These are phyloP conservation scores for Neopestalotiopsis sp. DNA, from an alignment of 2,329 filamentous ascomycete genomes.

Conservation along the genomic window DNA sequence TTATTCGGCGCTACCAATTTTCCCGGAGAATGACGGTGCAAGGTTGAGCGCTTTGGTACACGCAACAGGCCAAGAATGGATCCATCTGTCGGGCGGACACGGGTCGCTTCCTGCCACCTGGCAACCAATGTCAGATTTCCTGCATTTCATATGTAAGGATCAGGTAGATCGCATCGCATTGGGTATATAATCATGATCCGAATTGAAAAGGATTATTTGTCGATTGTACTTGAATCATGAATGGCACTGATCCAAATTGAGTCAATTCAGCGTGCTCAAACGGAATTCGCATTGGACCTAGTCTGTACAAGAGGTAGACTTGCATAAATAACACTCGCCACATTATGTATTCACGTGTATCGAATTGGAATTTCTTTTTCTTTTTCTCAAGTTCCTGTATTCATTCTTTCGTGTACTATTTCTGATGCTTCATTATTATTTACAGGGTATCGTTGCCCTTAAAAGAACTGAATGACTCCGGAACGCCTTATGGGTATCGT, in stretches of 20 bases:
- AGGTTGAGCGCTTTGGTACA: not conserved
- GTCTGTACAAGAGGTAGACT: no score
- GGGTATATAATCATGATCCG: not conserved
- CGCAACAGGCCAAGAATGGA: not conserved
- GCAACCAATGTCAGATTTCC: not conserved
- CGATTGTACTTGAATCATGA: no score
- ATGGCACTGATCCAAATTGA: no score
- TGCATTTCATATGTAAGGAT: not conserved
- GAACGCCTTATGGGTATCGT: slow-evolving; percentile 10
- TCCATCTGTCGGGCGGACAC: not conserved
- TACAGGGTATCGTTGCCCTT: slow-evolving; percentile 6
- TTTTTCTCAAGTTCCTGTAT: slow-evolving; percentile 7
- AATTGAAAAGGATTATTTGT: not conserved
- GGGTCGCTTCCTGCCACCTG: not conserved
- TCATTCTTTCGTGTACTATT: slow-evolving; percentile 4
- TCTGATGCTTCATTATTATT: slow-evolving; percentile 7
- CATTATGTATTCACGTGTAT: no score
- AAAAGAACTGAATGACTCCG: slow-evolving; percentile 4
- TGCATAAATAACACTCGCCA: no score
- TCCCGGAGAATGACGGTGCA: slow-evolving; percentile 6
- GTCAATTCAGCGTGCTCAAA: no score
- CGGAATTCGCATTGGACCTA: no score
- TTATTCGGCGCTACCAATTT: slow-evolving; percentile 19
- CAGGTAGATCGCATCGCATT: not conserved
- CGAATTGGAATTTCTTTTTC: not conserved